Evolutionary conservation across 495 filamentous ascomycete genomes (phyloP), one percentile per base, ranked within the genome.

Genomic region (Podospora anserina): DNA sequence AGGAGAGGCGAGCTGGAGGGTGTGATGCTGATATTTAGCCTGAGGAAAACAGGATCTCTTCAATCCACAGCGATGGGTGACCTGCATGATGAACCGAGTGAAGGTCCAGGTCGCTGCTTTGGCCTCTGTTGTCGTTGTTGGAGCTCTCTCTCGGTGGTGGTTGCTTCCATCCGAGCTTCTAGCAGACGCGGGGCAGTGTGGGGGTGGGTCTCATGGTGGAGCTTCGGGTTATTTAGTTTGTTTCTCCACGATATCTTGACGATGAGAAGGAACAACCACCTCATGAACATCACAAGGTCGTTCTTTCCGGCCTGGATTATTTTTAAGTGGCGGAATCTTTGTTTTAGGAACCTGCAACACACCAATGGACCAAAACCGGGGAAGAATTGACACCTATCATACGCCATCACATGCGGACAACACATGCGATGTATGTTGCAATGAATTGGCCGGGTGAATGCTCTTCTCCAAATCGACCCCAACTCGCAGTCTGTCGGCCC

Each of bases 381-480:
- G 39, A 13, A 3, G 9, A 16, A 49, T 18, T 49, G 39, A 49
- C 39, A 49, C 39, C 39, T 49, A 49, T 49, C 39, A 49, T 11
- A 49, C 13, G 34, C 15, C 39, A 49, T 49, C 9, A 3, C 39
- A 16, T 16, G 39, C 39, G 13, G 15, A 13, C 39, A 5, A 16
- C 9, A 49, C 15, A 32, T 49, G 39, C 39, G 11, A 16, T 49
- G 9, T 11, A 49, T 16, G 39, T 11, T 49, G 9, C 39, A 49
- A 13, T 49, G 39, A 49, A 49, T 49, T 13, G 39, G 39, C 39
- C 15, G 39, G 39, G 15, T 49, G 39, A 49, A 49, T 49, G 39
- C 9, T 13, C 59, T 20, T 58, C 63, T 63, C 68, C 64, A 66
- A 69, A 66, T 66, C 56, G 58, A 60, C 68, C 58, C 63, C 68